Evolutionary conservation across 192 early-diverging fungal species (phyloP).

Genomic region (Coemansia javaensis): DNA sequence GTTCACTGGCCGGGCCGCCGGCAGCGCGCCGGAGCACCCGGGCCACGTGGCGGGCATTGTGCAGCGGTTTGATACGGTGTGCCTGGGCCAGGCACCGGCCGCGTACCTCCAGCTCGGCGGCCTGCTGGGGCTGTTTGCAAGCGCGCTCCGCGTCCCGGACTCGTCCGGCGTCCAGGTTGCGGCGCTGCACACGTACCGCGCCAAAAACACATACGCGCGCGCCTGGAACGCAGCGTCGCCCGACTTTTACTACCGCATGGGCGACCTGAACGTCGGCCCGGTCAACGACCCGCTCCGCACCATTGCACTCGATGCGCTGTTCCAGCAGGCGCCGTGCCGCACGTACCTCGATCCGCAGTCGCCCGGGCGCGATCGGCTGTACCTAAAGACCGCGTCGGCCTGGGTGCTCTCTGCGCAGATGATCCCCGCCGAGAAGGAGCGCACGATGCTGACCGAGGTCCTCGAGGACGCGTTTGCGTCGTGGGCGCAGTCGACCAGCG

Average conservation of each 20-base stretch:
- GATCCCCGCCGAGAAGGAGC: constrained; percentile 37
- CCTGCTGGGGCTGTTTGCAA: constrained; percentile 38
- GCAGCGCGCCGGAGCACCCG: neutral
- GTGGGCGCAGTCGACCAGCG: constrained; percentile 30
- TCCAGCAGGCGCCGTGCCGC: constrained; percentile 28
- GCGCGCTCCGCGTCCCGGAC: constrained; percentile 11
- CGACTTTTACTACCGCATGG: constrained; percentile 30
- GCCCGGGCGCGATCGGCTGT: constrained; percentile 27
- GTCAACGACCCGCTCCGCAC: constrained; percentile 41
- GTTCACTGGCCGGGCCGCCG: constrained; percentile 27
- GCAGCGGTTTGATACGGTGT: constrained; percentile 26
- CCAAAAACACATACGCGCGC: constrained; percentile 42
- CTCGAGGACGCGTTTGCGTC: constrained; percentile 46
- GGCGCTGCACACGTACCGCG: constrained; percentile 35
- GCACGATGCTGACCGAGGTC: constrained; percentile 42
- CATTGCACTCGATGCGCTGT: constrained; percentile 21
- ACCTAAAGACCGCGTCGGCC: constrained; percentile 29
- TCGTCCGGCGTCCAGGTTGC: constrained; percentile 8
- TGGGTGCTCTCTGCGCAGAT: constrained; percentile 41
- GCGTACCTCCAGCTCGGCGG: constrained; percentile 41
- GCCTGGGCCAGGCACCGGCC: constrained; percentile 25
- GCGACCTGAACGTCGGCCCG: constrained; percentile 46
- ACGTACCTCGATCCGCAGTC: constrained; percentile 33
- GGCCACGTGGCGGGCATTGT: neutral
- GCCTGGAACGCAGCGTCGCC: constrained; percentile 30